Base-by-base conservation (phyloP, 2,329 filamentous ascomycete genomes). In the Colletotrichum musicola region DNA sequence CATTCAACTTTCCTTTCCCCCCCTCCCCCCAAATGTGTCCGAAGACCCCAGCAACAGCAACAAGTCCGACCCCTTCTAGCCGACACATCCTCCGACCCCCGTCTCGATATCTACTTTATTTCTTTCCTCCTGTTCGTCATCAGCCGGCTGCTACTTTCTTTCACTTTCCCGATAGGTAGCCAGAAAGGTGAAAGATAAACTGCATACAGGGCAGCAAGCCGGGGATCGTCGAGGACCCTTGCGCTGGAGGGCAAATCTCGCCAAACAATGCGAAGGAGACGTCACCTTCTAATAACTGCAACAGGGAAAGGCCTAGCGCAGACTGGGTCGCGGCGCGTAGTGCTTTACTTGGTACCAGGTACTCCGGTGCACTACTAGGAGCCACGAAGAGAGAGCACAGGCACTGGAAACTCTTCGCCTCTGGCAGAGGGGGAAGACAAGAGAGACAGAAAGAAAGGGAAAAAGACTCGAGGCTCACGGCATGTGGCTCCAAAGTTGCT, bases 181-280 rank as follows among this genome's bases (percentile, higher is more conserved):
- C 46, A 46, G 46, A 14, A 30, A 53, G 14, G 20, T 27, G 40
- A 35, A 27, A 59, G 46, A 35, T 16, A 27, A 58, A 22, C 18
- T 54, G 38, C 46, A 58, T 54, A 47, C 40, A 51, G 27, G 53
- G 60, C 38, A 58, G 47, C 27, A 25, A 30, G 18, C 61, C 46
- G 27, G 40, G 64, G 60, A 53, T 54, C 54, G 57, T 53, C n/a
- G 18, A 20, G 30, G 49, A 61, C 64, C 64, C 60, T 68, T 64
- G 64, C 60, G 64, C 64, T 47, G 46, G 38, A 42, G 44, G 44
- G 49, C 20, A 40, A 64, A 64, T 63, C 35, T 57, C 46, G 44
- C 53, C 51, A 67, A 44, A 38, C 30, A n/a, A 25, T 30, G 16
- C 20, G 30, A 42, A 56, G 51, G 40, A 50, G 51, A 51, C 35